Evolutionary conservation across 2,329 filamentous ascomycete species (phyloP).

Genomic region (Lasiodiplodia sp.): DNA sequence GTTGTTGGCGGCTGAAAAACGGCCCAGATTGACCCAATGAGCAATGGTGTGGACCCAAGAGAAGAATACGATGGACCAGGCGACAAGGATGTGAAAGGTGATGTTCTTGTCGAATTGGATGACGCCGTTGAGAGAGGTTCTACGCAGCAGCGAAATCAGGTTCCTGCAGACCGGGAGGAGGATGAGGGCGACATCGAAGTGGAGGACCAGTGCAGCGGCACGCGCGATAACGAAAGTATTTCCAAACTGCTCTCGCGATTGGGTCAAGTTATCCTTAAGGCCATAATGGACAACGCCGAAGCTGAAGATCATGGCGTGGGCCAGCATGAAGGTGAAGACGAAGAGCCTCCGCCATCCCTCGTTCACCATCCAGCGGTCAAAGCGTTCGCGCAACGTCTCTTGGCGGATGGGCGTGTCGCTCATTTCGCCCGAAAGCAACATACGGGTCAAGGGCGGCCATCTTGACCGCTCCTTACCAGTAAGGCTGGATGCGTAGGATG

Average conservation of each 20-base stretch:
- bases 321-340: slow-evolving; percentile 75
- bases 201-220: slow-evolving; percentile 76
- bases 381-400: slow-evolving; percentile 72
- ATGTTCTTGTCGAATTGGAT: slow-evolving; percentile 92
- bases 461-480: slow-evolving; percentile 70
- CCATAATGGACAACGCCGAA: slow-evolving; percentile 83
- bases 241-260: slow-evolving; percentile 71
- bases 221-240: slow-evolving; percentile 79
- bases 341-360: slow-evolving; percentile 85
- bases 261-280: slow-evolving; percentile 61
- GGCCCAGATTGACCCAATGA: slow-evolving; percentile 87
- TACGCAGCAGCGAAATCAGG: slow-evolving; percentile 79
- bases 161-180: slow-evolving; percentile 85
- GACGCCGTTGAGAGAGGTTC: slow-evolving; percentile 84
- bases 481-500: slow-evolving; percentile 36
- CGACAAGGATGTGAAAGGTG: slow-evolving; percentile 83
- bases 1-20: slow-evolving; percentile 75
- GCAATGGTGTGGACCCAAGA: slow-evolving; percentile 86
- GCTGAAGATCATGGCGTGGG: slow-evolving; percentile 78
- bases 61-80: slow-evolving; percentile 89
- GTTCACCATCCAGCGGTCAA: slow-evolving; percentile 89
- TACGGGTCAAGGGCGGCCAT: slow-evolving; percentile 83
- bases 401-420: slow-evolving; percentile 75
- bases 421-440: slow-evolving; percentile 85
- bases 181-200: slow-evolving; percentile 81